These are phyloP conservation scores for Butyriboletus appendiculatus DNA, from an alignment of 1,284 basidiomycete genomes.

Conservation along the genomic window DNA sequence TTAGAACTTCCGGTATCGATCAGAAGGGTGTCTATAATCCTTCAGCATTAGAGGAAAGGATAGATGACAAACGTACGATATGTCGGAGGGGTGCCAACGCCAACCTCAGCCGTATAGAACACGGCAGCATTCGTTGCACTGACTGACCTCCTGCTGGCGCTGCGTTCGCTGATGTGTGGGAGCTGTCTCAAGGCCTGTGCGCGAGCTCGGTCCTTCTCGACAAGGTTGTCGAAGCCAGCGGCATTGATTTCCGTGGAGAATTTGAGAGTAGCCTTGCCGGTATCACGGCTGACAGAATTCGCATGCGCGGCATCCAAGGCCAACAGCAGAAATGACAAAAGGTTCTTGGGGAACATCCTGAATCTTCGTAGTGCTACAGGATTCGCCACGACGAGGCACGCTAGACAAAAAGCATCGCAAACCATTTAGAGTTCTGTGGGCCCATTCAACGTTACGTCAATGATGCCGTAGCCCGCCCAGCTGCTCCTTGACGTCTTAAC, in stretches of 20 bases:
- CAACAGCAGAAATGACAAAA: constrained; percentile 4
- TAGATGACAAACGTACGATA: constrained; percentile 36
- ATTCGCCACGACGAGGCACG: neutral
- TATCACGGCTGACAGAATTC: constrained; percentile 5
- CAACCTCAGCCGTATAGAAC: constrained; percentile 40
- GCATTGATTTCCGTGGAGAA: constrained; percentile 12
- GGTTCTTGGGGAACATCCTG: neutral
- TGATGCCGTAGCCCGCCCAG: too few relatives aligned
- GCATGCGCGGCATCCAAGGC: constrained; percentile 1
- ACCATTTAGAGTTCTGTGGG: neutral
- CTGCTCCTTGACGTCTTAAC: too few relatives aligned
- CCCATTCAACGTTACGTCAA: neutral
- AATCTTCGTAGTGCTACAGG: neutral
- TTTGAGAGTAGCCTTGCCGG: constrained; percentile 13
- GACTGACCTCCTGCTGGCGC: neutral
- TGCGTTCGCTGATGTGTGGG: neutral
- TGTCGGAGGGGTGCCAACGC: constrained; percentile 47
- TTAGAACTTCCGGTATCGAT: constrained; percentile 40
- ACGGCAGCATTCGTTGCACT: constrained; percentile 21
- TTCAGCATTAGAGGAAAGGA: neutral
- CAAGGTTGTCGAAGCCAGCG: constrained; percentile 15
- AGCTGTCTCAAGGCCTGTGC: constrained; percentile 10
- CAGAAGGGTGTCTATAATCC: constrained; percentile 23
- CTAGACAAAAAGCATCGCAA: neutral
- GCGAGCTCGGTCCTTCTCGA: constrained; percentile 25